Evolutionary conservation across 2,329 filamentous ascomycete genomes (phyloP).

Genomic region (Cladobotryum protrusum): DNA sequence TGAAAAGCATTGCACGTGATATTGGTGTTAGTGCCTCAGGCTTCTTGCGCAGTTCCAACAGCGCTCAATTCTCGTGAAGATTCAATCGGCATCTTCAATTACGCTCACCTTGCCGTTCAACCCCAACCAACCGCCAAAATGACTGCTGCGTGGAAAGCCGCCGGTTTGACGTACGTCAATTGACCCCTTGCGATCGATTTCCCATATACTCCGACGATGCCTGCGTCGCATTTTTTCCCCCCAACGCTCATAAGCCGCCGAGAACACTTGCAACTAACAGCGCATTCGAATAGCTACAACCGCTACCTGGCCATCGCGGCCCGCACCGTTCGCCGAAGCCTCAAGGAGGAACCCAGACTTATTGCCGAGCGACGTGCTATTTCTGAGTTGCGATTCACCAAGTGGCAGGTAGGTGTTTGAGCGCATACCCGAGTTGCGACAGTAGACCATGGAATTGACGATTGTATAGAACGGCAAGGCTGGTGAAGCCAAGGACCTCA

Average conservation of each 20-base stretch:
- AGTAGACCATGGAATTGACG: background rate
- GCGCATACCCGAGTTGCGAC: background rate
- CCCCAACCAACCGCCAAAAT: conserved; percentile 59
- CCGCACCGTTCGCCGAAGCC: conserved; percentile 88
- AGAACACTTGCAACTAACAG: conserved; percentile 25
- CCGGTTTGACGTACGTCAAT: conserved; percentile 82
- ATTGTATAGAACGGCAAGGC: conserved; percentile 83
- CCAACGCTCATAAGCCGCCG: background rate
- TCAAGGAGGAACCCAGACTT: conserved; percentile 92
- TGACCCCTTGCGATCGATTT: conserved; percentile 14
- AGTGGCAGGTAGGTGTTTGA: conserved; percentile 71
- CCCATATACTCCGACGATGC: background rate
- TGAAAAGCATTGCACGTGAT: conserved; percentile 3
- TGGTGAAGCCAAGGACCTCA: conserved; percentile 73
- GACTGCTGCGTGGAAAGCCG: conserved; percentile 97
- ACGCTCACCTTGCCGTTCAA: conserved; percentile 22
- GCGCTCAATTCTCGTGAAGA: conserved; percentile 30
- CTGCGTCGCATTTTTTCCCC: background rate
- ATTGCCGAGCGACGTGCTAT: conserved; percentile 82
- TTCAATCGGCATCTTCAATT: conserved; percentile 30
- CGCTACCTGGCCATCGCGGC: conserved; percentile 95
- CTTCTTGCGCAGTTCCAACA: conserved; percentile 16
- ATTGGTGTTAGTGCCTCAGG: conserved; percentile 25
- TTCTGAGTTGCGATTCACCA: conserved; percentile 82
- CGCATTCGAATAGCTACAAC: conserved; percentile 74